These are phyloP conservation scores for Hericium erinaceus DNA, from an alignment of 768 basidiomycete species.

Conservation along the genomic window DNA sequence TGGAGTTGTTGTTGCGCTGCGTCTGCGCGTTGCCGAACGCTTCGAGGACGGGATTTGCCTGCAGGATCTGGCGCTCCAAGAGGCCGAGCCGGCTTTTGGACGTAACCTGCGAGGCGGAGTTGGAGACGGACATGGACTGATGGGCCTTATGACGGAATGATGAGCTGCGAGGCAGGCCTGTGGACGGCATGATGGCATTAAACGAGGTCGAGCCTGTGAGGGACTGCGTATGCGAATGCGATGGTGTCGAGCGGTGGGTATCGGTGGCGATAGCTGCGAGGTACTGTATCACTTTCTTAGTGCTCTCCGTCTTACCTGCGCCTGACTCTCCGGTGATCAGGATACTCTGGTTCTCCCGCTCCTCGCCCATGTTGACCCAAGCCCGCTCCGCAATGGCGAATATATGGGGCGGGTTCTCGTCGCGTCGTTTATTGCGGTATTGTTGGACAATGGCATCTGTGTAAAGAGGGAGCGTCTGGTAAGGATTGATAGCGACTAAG, in stretches of 20 bases:
- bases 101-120: constrained; percentile 34
- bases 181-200: constrained; percentile 45
- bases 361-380: constrained; percentile 97
- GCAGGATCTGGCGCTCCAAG: constrained; percentile 91
- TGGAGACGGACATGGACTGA: constrained; percentile 39
- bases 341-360: constrained; percentile 95
- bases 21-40: constrained; percentile 99
- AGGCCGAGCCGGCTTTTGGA: constrained; percentile 75
- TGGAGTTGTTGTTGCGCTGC: constrained; percentile 96
- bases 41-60: constrained; percentile 95
- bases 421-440: constrained; percentile 81
- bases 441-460: constrained; percentile 80
- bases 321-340: constrained; percentile 99
- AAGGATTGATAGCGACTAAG: constrained; percentile 97
- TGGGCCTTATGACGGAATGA: constrained; percentile 42
- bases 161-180: constrained; percentile 60
- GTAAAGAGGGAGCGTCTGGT: constrained; percentile 86
- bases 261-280: constrained; percentile 94
- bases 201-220: constrained; percentile 41
- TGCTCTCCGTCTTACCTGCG: constrained; percentile 98
- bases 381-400: constrained; percentile 96
- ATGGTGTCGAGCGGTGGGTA: constrained; percentile 43
- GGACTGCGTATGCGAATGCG: constrained; percentile 63
- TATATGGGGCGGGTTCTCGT: constrained; percentile 93
- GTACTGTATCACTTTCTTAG: constrained; percentile 99